phyloP scores from a whole-genome alignment of 257 asterid genomes.

The Jasminum sambac region DNA sequence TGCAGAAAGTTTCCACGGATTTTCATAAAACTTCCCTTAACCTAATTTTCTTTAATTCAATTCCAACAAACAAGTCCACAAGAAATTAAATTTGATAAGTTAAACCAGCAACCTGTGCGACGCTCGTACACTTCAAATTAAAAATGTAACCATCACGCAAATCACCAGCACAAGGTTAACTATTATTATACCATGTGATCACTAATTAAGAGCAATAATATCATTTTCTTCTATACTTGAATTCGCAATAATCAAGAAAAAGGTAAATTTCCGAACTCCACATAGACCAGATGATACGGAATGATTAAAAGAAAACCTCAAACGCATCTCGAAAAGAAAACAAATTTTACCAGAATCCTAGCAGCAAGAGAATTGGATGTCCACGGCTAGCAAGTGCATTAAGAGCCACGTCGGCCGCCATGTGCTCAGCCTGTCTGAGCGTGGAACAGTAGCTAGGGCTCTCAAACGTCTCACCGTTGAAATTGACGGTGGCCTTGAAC shows the following conservation, averaged over 20 bases:
- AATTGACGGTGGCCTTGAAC: conserved; percentile 47
- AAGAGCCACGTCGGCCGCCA: conserved; percentile 50
- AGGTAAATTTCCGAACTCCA: not conserved
- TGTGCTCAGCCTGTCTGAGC: conserved; percentile 46
- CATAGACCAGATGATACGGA: not conserved
- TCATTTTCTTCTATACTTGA: not conserved
- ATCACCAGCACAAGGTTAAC: not conserved
- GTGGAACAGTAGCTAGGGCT: conserved; percentile 41
- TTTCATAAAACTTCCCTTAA: not conserved
- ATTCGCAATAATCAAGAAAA: not conserved
- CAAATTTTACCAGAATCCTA: conserved; percentile 35
- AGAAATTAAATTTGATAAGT: not conserved
- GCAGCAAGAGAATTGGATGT: conserved; percentile 41
- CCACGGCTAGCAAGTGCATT: conserved; percentile 42
- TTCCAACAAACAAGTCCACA: not conserved
- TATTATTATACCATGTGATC: not conserved
- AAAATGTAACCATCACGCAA: not conserved
- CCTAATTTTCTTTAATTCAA: not conserved
- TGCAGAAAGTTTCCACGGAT: not conserved
- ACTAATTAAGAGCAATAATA: not conserved
- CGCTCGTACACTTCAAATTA: not conserved
- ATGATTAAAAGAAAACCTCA: not conserved
- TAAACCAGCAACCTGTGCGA: too few species aligned
- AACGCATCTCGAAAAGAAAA: not conserved
- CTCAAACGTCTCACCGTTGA: conserved; percentile 44